Evolutionary conservation across 805 yeast species (phyloP).

Genomic region (Yarrowia sp.): DNA sequence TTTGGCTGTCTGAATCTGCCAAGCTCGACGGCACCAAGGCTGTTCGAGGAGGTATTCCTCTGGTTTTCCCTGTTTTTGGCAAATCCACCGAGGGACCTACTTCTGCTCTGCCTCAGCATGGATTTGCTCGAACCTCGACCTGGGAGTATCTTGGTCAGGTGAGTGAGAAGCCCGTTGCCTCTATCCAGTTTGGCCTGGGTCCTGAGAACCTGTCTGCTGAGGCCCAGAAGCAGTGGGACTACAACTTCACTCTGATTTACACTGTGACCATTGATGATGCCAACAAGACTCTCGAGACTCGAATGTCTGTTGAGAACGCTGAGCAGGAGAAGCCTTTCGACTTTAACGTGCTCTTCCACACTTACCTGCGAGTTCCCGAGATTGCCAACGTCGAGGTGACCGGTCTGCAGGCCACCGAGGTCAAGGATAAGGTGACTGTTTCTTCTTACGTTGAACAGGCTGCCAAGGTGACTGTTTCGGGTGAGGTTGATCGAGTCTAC

Average conservation of each 20-base stretch:
- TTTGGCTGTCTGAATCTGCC: slow-evolving; percentile 67
- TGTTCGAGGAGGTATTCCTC: slow-evolving; percentile 95
- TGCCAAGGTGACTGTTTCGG: slow-evolving; percentile 33
- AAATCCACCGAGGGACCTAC: slow-evolving; percentile 60
- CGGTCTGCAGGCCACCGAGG: slow-evolving; percentile 69
- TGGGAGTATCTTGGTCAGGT: slow-evolving; percentile 96
- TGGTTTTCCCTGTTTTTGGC: slow-evolving; percentile 89
- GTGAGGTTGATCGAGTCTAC: slow-evolving; percentile 85
- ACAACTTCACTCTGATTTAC: slow-evolving; percentile 75
- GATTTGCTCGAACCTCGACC: slow-evolving; percentile 82
- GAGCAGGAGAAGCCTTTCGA: slow-evolving; percentile 60
- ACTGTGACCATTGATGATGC: slow-evolving; percentile 62
- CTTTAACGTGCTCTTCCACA: slow-evolving; percentile 94
- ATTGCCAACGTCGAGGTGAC: slow-evolving; percentile 74
- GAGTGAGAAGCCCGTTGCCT: slow-evolving; percentile 61
- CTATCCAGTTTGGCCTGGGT: slow-evolving; percentile 82
- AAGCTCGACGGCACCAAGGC: slow-evolving; percentile 88
- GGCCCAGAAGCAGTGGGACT: slow-evolving; percentile 54
- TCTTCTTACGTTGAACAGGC: slow-evolving; percentile 44
- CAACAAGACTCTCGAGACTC: slow-evolving; percentile 52
- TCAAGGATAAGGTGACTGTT: slow-evolving; percentile 72
- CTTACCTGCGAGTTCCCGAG: slow-evolving; percentile 73
- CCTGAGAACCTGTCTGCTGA: slow-evolving; percentile 77
- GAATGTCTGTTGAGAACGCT: slow-evolving; percentile 72
- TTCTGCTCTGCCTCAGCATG: slow-evolving; percentile 84